Evolutionary conservation across 2,329 filamentous ascomycete species (phyloP).

Genomic region (Fusarium cyanostomum): DNA sequence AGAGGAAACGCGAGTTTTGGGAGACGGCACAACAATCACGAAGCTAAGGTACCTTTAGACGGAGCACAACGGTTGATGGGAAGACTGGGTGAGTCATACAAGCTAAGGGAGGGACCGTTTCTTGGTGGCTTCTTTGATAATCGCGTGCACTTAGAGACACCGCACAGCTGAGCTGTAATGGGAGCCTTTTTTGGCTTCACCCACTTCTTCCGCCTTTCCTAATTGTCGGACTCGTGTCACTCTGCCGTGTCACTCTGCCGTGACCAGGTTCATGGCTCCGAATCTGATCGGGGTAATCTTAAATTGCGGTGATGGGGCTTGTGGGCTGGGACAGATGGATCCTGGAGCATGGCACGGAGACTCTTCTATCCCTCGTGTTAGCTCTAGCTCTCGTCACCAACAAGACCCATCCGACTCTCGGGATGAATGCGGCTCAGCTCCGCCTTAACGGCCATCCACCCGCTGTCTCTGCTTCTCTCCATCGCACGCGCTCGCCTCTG

Average conservation of each 20-base stretch:
- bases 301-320: not conserved
- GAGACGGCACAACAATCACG: slow-evolving; percentile 74
- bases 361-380: no score
- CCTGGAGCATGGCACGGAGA: no score
- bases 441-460: not conserved
- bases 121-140: no score
- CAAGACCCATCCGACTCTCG: no score
- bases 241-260: not conserved
- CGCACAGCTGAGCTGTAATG: no score
- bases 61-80: not conserved
- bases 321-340: not conserved
- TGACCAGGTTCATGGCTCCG: not conserved
- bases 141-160: no score
- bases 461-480: not conserved
- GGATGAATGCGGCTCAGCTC: not conserved
- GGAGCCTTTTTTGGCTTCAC: no score
- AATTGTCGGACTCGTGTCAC: not conserved
- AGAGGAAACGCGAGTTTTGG: slow-evolving; percentile 66
- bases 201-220: no score
- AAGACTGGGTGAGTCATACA: not conserved
- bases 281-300: not conserved
- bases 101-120: no score
- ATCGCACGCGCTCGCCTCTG: not conserved
- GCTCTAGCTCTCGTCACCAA: no score
- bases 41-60: slow-evolving; percentile 53